phyloP scores from a whole-genome alignment of 169 alveolate species.

The Plasmodium relictum region DNA sequence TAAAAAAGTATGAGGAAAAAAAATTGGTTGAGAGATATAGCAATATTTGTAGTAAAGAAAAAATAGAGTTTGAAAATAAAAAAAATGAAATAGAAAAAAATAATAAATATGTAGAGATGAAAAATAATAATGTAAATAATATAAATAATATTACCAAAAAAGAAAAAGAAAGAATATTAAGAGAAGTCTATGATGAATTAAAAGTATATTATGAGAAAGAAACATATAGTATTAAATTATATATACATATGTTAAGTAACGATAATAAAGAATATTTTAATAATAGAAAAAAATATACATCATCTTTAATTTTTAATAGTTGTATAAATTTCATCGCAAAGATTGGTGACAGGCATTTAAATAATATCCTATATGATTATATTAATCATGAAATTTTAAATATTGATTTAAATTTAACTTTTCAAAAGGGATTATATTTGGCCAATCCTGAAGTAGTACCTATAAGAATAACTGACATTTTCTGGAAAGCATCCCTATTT shows the following conservation, averaged over 20 bases:
- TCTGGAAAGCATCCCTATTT: constrained; percentile 11
- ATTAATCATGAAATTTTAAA: constrained; percentile 28
- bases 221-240: constrained; percentile 5
- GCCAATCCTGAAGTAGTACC: constrained; percentile 14
- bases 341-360: constrained; percentile 13
- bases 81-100: neutral
- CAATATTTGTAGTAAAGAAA: neutral
- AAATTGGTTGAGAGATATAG: neutral
- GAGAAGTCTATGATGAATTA: constrained; percentile 1
- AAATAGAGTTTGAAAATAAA: neutral
- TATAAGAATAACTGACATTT: constrained; percentile 18
- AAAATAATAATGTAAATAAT: too few relatives aligned
- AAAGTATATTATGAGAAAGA: constrained; percentile 7
- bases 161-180: neutral
- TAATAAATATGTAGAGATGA: neutral
- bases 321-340: constrained; percentile 8
- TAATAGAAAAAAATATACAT: constrained; percentile 21
- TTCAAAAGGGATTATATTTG: constrained; percentile 6
- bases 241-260: constrained; percentile 23
- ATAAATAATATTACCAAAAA: neutral
- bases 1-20: neutral
- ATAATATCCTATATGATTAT: constrained; percentile 15
- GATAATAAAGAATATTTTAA: constrained; percentile 16
- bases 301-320: constrained; percentile 14
- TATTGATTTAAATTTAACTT: neutral